Evolutionary conservation across 768 basidiomycete species (phyloP), one percentile per base, ranked within the genome.

Genomic region (Gyrodon lividus): DNA sequence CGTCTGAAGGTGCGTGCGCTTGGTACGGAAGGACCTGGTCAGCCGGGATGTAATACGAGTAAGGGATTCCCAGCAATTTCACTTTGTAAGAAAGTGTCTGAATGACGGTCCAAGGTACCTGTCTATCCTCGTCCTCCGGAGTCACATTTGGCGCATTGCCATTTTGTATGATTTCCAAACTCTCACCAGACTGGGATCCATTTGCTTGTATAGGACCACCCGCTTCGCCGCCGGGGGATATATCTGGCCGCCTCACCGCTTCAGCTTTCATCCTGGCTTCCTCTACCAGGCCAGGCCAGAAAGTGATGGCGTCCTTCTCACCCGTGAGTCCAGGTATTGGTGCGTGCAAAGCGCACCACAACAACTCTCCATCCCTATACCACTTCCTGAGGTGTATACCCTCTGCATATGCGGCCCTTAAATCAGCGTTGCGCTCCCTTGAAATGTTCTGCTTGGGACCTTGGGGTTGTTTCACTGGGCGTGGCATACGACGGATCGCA

Each of bases 201-300:
- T 59, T 30, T 38, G 49, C 31, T 43, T 35, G 20, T 19, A 35
- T 26, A 23, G 6, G 17, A 1, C 14, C 43, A 37, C 30, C 20
- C n/a, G 17, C 23, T 20, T 47, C 56, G 12, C 43, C 49, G 42
- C 17, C 20, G 22, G 23, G 20, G 22, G 23, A 20, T 7, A 50
- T 9, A n/a, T 50, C 16, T 6, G 52, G 49, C 35, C 67, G 62
- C 9, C 73, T 72, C 1, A 74, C 57, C 23, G 79, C 64, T 37
- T 72, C 67, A 2, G 75, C 71, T 60, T 77, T 81, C 46, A 86
- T 63, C 49, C 72, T 76, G 14, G 76, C 64, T 50, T 85, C 80
- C 16, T 84, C 77, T 7, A 92, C 77, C 19, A 90, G 59, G 1
- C 79, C 87, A 1, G 89, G 89, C 90, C 90, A 92, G 59, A 81